phyloP scores from a whole-genome alignment of 2,329 filamentous ascomycete species.

The Apiospora marii region DNA sequence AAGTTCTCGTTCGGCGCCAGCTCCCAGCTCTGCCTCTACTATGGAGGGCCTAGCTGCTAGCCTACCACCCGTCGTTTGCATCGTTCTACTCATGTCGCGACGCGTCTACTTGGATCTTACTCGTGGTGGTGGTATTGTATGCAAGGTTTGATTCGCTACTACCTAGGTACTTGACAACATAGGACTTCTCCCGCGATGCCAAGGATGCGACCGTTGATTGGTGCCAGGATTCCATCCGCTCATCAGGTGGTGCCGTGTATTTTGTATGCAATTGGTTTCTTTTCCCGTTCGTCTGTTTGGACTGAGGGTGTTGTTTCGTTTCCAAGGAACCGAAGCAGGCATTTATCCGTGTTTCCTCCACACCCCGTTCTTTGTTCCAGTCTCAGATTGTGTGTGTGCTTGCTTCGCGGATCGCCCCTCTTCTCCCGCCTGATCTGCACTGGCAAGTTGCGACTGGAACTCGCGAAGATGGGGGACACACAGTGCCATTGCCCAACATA shows the following conservation, averaged over 20 bases:
- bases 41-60: neutral
- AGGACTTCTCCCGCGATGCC: neutral
- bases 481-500: neutral
- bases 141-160: conserved; percentile 2
- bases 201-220: neutral
- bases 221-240: neutral
- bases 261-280: neutral
- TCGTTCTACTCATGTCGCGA: neutral
- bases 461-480: neutral
- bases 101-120: neutral
- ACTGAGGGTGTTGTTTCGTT: conserved; percentile 7
- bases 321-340: conserved; percentile 12
- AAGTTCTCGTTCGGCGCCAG: neutral
- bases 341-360: conserved; percentile 16
- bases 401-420: neutral
- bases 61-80: neutral
- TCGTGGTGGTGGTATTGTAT: no score
- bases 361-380: neutral
- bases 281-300: neutral
- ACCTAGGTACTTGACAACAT: neutral
- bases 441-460: neutral
- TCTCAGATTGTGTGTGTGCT: neutral
- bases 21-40: neutral
- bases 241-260: neutral
- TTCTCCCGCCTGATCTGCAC: conserved; percentile 8